Conservation (phyloP, 2,329 filamentous ascomycete genomes). For the Nemania sp. region DNA sequence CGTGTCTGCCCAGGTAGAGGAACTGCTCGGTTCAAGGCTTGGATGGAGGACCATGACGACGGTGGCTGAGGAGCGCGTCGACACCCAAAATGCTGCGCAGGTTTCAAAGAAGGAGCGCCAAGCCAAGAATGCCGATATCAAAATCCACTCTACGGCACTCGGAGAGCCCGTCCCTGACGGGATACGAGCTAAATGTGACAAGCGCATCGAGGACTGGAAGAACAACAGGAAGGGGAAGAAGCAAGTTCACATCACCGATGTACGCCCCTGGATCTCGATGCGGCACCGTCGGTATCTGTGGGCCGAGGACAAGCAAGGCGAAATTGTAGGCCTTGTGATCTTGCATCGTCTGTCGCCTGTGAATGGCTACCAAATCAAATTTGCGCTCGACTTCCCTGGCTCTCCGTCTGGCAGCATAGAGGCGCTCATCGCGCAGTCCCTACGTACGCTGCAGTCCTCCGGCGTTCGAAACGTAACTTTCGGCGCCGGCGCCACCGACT, state of each 20-base stretch:
- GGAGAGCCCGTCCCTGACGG: slow-evolving; percentile 68
- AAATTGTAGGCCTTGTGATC: slow-evolving; percentile 77
- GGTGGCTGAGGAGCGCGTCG: slow-evolving; percentile 85
- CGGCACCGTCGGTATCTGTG: slow-evolving; percentile 86
- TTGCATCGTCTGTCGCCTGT: slow-evolving; percentile 79
- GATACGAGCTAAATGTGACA: slow-evolving; percentile 70
- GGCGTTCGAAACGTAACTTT: slow-evolving; percentile 78
- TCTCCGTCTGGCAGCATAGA: slow-evolving; percentile 89
- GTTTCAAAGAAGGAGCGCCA: slow-evolving; percentile 81
- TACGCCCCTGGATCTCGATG: slow-evolving; percentile 84
- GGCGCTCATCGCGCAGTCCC: slow-evolving; percentile 65
- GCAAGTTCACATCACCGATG: slow-evolving; percentile 89
- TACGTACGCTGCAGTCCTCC: slow-evolving; percentile 58
- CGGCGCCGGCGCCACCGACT: slow-evolving; percentile 77
- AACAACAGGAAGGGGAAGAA: slow-evolving; percentile 74
- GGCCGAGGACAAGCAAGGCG: slow-evolving; percentile 72
- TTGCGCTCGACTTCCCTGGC: slow-evolving; percentile 89
- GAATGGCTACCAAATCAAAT: slow-evolving; percentile 93
- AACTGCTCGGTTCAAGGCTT: slow-evolving; percentile 77
- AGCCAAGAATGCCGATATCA: slow-evolving; percentile 62
- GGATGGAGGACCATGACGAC: slow-evolving; percentile 90
- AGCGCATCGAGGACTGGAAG: slow-evolving; percentile 79
- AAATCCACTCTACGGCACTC: slow-evolving; percentile 73
- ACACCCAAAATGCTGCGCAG: slow-evolving; percentile 67
- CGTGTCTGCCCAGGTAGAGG: slow-evolving; percentile 77